These are phyloP conservation scores for Cubamyces sp. DNA, from an alignment of 768 basidiomycete genomes.

Conservation along the genomic window DNA sequence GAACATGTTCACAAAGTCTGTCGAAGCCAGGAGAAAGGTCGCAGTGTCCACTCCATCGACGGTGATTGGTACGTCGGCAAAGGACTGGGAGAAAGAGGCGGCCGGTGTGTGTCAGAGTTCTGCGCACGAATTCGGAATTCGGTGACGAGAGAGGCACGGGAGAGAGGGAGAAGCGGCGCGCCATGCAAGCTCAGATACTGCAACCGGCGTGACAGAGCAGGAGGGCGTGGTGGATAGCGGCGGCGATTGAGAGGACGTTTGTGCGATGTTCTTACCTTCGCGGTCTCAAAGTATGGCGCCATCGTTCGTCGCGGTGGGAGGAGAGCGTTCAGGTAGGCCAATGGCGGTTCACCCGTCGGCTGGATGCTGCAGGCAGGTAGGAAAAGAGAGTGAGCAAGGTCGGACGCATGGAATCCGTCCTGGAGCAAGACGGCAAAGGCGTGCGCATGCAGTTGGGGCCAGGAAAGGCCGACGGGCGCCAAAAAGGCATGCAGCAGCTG, in stretches of 20 bases:
- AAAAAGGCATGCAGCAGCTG: not conserved
- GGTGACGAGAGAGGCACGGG: slow-evolving; percentile 5
- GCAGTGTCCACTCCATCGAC: slow-evolving; percentile 77
- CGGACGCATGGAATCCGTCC: not conserved
- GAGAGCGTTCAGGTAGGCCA: not conserved
- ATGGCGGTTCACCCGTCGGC: not conserved
- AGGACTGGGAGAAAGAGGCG: slow-evolving; percentile 59
- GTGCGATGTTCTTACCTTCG: slow-evolving; percentile 50
- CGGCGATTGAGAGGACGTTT: slow-evolving; percentile 23
- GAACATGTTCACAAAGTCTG: slow-evolving; percentile 79
- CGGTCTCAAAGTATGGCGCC: slow-evolving; percentile 70
- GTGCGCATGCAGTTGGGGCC: slow-evolving; percentile 1
- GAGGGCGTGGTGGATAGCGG: not conserved
- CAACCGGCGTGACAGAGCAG: slow-evolving; percentile 16
- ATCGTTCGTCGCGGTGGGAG: slow-evolving; percentile 32
- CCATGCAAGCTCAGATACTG: slow-evolving; percentile 17
- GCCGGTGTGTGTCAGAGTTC: not conserved
- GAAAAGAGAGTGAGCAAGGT: not conserved
- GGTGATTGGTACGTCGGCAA: slow-evolving; percentile 80
- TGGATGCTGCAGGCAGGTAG: not conserved
- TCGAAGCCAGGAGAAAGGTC: slow-evolving; percentile 84
- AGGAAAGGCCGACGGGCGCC: not conserved
- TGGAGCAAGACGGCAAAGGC: slow-evolving; percentile 1
- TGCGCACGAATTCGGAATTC: slow-evolving; percentile 5
- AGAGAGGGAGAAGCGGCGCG: slow-evolving; percentile 6